Evolutionary conservation across 176 grass and related monocot genomes (phyloP).

Genomic region (Aegilops umbellulata): DNA sequence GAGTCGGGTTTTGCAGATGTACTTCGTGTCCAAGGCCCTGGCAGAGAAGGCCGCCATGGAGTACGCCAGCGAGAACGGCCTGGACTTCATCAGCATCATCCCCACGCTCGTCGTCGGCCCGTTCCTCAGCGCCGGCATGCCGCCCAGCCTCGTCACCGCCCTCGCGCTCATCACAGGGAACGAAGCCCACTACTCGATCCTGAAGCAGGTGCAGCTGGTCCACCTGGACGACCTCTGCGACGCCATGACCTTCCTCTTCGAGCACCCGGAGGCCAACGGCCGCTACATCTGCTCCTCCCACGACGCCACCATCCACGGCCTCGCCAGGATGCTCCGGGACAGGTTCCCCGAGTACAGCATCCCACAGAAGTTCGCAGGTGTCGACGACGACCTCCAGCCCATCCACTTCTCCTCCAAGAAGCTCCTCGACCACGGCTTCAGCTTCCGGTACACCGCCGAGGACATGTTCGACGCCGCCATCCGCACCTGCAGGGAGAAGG

Average conservation of each 20-base stretch:
- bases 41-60: slow-evolving; percentile 82
- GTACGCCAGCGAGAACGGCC: slow-evolving; percentile 55
- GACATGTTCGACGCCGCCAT: slow-evolving; percentile 84
- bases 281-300: slow-evolving; percentile 86
- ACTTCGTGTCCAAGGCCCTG: slow-evolving; percentile 82
- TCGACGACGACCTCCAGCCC: slow-evolving; percentile 34
- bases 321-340: slow-evolving; percentile 59
- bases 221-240: slow-evolving; percentile 93
- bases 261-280: slow-evolving; percentile 60
- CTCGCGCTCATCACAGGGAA: slow-evolving; percentile 67
- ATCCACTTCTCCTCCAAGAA: slow-evolving; percentile 78
- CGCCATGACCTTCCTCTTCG: slow-evolving; percentile 69
- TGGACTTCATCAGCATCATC: slow-evolving; percentile 83
- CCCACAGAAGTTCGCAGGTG: slow-evolving; percentile 45
- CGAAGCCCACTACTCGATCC: slow-evolving; percentile 70
- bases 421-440: slow-evolving; percentile 60
- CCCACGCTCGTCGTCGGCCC: slow-evolving; percentile 87
- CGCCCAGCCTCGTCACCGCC: slow-evolving; percentile 80
- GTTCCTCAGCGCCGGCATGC: slow-evolving; percentile 71
- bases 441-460: slow-evolving; percentile 65
- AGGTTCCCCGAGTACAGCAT: slow-evolving; percentile 63
- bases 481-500: slow-evolving; percentile 66
- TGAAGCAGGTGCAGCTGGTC: slow-evolving; percentile 71
- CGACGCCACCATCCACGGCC: slow-evolving; percentile 71
- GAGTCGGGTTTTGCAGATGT: slow-evolving; percentile 53